A percentile compares a stretch with the other conserved stretches of the same genome.
phyloP scores from a whole-genome alignment of 306 rosid species.

The Dalbergia oliveri region DNA sequence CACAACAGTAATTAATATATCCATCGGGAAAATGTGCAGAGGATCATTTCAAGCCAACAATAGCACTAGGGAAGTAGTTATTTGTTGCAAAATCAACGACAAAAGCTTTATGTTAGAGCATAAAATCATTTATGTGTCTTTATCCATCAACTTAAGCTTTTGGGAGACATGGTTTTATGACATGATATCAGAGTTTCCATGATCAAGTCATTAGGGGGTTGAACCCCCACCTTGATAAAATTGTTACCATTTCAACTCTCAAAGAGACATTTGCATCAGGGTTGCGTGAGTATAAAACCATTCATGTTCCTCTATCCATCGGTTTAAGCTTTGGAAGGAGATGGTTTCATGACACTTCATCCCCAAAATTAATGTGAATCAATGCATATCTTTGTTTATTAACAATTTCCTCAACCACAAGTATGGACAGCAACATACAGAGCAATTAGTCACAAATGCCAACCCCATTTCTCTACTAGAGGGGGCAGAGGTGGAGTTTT shows the following conservation, averaged over 20 bases:
- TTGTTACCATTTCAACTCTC: too few species aligned
- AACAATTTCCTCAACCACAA: constrained; percentile 13
- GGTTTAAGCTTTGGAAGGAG: too few species aligned
- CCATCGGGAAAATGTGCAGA: background rate
- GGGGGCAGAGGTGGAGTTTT: background rate
- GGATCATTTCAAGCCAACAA: background rate
- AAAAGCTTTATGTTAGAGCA: background rate
- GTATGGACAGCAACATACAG: background rate
- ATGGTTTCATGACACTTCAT: background rate
- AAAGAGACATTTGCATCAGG: too few species aligned
- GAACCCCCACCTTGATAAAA: too few species aligned
- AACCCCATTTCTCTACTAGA: constrained; percentile 24
- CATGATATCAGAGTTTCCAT: too few species aligned
- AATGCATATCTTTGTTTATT: background rate
- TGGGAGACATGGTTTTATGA: too few species aligned
- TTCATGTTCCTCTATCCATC: too few species aligned
- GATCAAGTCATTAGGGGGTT: too few species aligned
- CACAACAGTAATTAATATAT: constrained; percentile 9
- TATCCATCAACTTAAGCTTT: too few species aligned
- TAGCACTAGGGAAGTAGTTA: constrained; percentile 25
- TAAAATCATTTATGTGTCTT: too few species aligned
- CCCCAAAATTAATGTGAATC: constrained; percentile 1
- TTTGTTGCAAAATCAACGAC: background rate
- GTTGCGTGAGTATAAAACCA: too few species aligned
- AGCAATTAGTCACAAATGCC: constrained; percentile 11